Evolutionary conservation across 768 basidiomycete species (phyloP), one percentile per base, ranked within the genome.

Genomic region (Trichaptum fuscoviolaceum): DNA sequence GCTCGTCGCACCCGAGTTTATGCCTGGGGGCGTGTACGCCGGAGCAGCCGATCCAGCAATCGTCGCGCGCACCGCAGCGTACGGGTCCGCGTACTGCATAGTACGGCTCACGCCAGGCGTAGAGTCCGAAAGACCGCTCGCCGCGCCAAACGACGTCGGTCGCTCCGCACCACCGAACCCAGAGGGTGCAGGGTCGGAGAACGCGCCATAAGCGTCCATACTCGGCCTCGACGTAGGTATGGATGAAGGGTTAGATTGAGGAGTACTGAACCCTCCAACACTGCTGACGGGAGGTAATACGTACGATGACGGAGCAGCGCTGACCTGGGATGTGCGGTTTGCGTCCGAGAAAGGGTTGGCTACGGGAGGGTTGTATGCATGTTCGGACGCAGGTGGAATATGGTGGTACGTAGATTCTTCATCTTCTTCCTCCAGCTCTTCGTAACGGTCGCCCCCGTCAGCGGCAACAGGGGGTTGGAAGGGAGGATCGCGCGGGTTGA

Each of bases 41-140:
- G 42, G 42, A 5, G 42, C 42, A 52, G 42, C 59, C 15, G 59
- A 61, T 20, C 75, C 75, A 57, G 76, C 78, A 66, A 91, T 75
- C 5, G 83, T 81, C 8, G 89, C 88, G 20, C 91, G 83, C 36
- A 94, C 91, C 12, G 89, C 89, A 15, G 92, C 90, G 72, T 94
- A 95, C 9, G 93, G 93, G 72, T 95, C 75, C 25, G 92, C 93
- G 72, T 94, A 92, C 75, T 95, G 93, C 94, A 96, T 95, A 64
- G 95, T 96, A 74, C 93, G 79, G 76, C 93, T 95, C 52, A 95
- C 80, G 27, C 87, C 84, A 20, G 85, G 84, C 1, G 77, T 80
- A 15, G 67, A 2, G 63, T 66, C 36, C 70, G 69, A 0, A 81
- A 67, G 75, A 75, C 61, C 82, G 27, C 77, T 75, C 30, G 75